These are phyloP conservation scores for Daldinia sp. DNA, from an alignment of 2,329 filamentous ascomycete genomes.

Conservation along the genomic window DNA sequence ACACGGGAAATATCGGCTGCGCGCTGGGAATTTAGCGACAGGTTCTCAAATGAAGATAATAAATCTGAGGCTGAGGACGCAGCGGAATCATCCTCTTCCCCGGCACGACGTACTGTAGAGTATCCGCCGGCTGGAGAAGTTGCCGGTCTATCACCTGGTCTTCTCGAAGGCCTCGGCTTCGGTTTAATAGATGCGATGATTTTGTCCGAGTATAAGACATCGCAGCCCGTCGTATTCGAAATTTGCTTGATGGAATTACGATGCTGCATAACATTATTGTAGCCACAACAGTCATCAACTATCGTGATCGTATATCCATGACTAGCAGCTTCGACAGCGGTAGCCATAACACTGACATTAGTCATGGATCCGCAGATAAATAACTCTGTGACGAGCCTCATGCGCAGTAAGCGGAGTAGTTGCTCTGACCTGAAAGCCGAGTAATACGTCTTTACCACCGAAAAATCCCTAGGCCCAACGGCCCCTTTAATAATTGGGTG, in stretches of 20 bases:
- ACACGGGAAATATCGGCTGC: slow-evolving; percentile 40
- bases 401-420: slow-evolving; percentile 79
- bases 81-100: slow-evolving; percentile 32
- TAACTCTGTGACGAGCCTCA: slow-evolving; percentile 86
- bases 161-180: slow-evolving; percentile 34
- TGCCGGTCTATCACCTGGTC: slow-evolving; percentile 23
- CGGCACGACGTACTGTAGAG: slow-evolving; percentile 44
- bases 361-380: slow-evolving; percentile 88
- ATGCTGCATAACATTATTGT: slow-evolving; percentile 74
- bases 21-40: slow-evolving; percentile 47
- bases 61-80: slow-evolving; percentile 40
- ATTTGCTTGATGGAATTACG: slow-evolving; percentile 74
- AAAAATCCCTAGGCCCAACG: slow-evolving; percentile 59
- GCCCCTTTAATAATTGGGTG: slow-evolving; percentile 52
- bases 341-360: slow-evolving; percentile 90
- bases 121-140: slow-evolving; percentile 33
- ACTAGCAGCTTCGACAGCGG: slow-evolving; percentile 86
- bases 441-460: slow-evolving; percentile 78
- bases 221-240: slow-evolving; percentile 77
- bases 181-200: slow-evolving; percentile 56
- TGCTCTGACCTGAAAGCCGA: slow-evolving; percentile 83
- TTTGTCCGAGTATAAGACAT: slow-evolving; percentile 66
- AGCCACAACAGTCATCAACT: slow-evolving; percentile 88
- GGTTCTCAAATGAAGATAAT: slow-evolving; percentile 47
- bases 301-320: slow-evolving; percentile 89